Evolutionary conservation across 768 basidiomycete species (phyloP), one percentile per base, ranked within the genome.

Genomic region (Lactifluus hygrophoroides): DNA sequence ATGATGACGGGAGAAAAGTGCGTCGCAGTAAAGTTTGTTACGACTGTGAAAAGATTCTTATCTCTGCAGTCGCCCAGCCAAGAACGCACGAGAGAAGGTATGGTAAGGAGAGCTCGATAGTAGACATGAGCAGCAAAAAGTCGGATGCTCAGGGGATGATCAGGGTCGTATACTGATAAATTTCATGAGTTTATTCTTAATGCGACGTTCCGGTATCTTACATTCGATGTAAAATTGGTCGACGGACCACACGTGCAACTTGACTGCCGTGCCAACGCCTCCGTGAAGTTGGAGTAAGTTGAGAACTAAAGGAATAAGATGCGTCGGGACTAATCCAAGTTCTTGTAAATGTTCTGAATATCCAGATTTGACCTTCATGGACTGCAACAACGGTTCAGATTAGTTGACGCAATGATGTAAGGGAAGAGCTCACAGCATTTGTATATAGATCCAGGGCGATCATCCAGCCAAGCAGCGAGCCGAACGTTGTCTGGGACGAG

Each of bases 1-100:
- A 95, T 88, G 67, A 99, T 83, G 40, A 90, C 82, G 0, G 94
- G 92, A 1, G 94, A 95, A 74, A 96, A 91, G 73, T 90, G 78
- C 17, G 80, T 77, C 0, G 90, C 83, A 0, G 93, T 95, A 70
- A 90, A 94, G 32, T 79, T 74, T 5, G 85, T 79, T 58, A 98
- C 78, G 3, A 86, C 77, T 28, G 80, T 77, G n/a, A 83, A 85
- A 2, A 97, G 77, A 66, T 93, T 90, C 13, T 89, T 86, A 69
- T 97, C 94, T 64, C 90, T 93, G 72, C 88, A 88, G 38, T 88
- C 87, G 40, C 84, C 77, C 45, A 94, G 84, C 90, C 92, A 97
- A 11, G 77, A 75, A 46, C 93, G 83, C 51, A 98, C 82, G 34
- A 95, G 78, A 0, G 92, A 88, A 0, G 96, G 93, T 16, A 95